Conservation (phyloP, 1,139 yeast genomes). For the Protomyces arabidopsidicola region DNA sequence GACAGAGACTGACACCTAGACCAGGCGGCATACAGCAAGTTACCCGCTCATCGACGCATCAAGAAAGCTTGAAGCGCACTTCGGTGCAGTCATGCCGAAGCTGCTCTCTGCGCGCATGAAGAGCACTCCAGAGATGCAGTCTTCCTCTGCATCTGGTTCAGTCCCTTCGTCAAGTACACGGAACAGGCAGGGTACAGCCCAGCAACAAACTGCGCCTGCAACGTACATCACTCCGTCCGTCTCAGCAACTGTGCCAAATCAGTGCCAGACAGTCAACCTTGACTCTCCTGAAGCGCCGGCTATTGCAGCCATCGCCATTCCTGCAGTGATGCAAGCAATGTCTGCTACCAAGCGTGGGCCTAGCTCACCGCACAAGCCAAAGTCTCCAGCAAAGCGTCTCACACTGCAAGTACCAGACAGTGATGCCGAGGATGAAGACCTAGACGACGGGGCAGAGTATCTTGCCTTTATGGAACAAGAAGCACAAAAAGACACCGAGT, state of each 20-base stretch:
- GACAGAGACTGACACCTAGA: too few relatives aligned
- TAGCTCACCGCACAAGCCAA: slow-evolving; percentile 15
- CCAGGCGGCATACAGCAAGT: not conserved
- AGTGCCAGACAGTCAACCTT: slow-evolving; percentile 11
- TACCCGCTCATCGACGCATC: not conserved
- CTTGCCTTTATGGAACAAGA: not conserved
- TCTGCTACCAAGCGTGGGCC: slow-evolving; percentile 8
- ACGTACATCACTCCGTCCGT: slow-evolving; percentile 14
- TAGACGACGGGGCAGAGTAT: slow-evolving; percentile 1
- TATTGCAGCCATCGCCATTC: not conserved
- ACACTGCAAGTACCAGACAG: slow-evolving; percentile 1
- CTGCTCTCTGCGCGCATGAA: not conserved
- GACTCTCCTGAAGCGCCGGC: not conserved
- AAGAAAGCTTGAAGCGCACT: slow-evolving; percentile 5
- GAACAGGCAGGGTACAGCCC: not conserved
- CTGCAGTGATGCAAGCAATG: not conserved
- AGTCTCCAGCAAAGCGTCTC: slow-evolving; percentile 16
- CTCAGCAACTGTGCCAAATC: not conserved
- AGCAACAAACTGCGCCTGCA: not conserved
- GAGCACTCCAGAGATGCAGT: not conserved
- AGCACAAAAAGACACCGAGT: not conserved
- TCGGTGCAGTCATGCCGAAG: slow-evolving; percentile 8
- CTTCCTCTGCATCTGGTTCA: not conserved
- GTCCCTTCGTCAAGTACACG: not conserved
- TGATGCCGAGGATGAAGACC: slow-evolving; percentile 6